Base-by-base conservation (phyloP, 179 eudicot genomes). In the Nepenthes alata region DNA sequence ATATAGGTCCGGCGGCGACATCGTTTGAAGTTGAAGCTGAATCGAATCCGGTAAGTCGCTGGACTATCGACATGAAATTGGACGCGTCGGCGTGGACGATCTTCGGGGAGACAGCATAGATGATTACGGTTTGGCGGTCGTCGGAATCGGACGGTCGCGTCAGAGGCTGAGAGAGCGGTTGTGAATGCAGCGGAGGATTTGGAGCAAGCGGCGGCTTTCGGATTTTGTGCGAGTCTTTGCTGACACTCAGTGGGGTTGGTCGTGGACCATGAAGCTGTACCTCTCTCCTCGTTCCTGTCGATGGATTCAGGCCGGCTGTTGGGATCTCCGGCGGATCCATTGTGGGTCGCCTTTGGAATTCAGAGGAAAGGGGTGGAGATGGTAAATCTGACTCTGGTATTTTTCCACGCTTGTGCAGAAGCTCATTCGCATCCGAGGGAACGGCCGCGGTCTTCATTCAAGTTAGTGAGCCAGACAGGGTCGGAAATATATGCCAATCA, bases 21-120 rank as follows among this genome's bases (percentile, higher is more conserved):
- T 53, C 61, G 11, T 74, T 12, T 6, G 53, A 45, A 45, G 54
- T 12, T 47, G 56, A 6, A 25, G 58, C 6, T 59, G 79, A 48
- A 5, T 65, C 60, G 10, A 70, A 51, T 8, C 97, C 97, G 62
- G 97, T 90, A 60, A 90, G 87, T 7, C 84, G 80, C 41, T 90
- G 97, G 5, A 90, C 97, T 5, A 90, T 63, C 58, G 73, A 62
- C 77, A 71, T 86, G 82, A 83, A 90, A 41, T 90, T 81, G 14
- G 70, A 70, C 34, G 72, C 71, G 50, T 81, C 83, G 15, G 86
- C 81, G 77, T 78, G 77, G 57, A 80, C 78, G 56, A 87, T 85
- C 69, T 83, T 88, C 0, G 97, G 97, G 0, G 97, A 88, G 13
- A 87, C 83, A 15, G 77, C 77, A 83, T 85, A 90, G 70, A 90